Base-by-base conservation (phyloP, 1,284 basidiomycete species). In the Malassezia pachydermatis region DNA sequence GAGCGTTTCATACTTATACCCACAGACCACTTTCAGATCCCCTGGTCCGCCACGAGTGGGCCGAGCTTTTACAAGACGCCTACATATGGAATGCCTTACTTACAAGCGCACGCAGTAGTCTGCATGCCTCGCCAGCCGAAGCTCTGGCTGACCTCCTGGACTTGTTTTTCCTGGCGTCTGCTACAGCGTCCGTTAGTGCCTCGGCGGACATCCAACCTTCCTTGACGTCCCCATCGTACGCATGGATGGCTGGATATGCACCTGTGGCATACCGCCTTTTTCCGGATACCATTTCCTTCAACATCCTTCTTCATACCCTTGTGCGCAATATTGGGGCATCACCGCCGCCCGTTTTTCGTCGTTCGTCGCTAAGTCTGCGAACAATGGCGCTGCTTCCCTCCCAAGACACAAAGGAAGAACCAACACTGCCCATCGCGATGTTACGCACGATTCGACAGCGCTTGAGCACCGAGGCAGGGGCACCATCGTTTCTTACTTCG, bases 11-110 rank as follows among this genome's bases (percentile, higher is more conserved):
- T 16, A 19, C 22, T 28, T 41, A 38, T 37, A 23, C 41, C 20
- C 35, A 43, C 10, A 23, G 34, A 17, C 17, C 41, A 25, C 38
- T 41, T 9, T 22, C n/a, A 27, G 44, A 52, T 20, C 14, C 14
- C 23, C 45, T 52, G 17, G 39, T 52, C 22, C 30, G 22, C 16
- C 17, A 30, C 4, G 50, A 52, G 35, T 34, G 41, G 13, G 32
- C 28, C 7, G 28, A 30, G 14, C 32, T 47, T 11, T 28, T 52
- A 14, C 39, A 25, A 10, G 45, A 47, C 22, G 50, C 50, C 7
- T 52, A 32, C 11, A 8, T 52, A 6, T 52, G 50, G 50, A 52
- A 52, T 23, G 16, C 37, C 6, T 30, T 47, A 11, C 30, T 52
- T 3, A 28, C 44, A 1, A 34, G 37, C 30, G 38, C 37, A 24